Evolutionary conservation across 208 protist genomes (phyloP), one percentile per base, ranked within the genome.

Genomic region (Trypanosoma brucei): DNA sequence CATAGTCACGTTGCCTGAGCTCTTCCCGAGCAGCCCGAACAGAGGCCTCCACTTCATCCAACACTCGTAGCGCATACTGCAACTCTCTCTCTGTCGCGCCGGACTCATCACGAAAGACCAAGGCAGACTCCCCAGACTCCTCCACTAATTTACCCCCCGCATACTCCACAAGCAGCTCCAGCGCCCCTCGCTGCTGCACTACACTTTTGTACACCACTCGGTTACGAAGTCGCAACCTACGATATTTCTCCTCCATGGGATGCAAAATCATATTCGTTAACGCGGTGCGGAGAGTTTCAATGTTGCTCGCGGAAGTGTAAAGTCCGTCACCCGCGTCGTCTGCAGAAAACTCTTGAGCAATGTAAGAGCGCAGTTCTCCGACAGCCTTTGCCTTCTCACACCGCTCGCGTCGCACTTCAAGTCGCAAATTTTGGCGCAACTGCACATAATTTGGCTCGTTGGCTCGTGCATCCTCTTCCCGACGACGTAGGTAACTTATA

Each of bases 251-350:
- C 35, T 51, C 69, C 13, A 14, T 30, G 7, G 67, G 59, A 39
- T 51, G 11, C 3, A 58, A 22, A 13, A 49, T 33, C 30, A 52
- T 37, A 39, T 69, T 69, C 22, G 46, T 50, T 22, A 82, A 31
- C 30, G 75, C 44, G n/a, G 49, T 39, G 38, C 14, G 50, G 6
- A 83, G 48, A 38, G 36, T 68, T 4, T 64, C 54, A 1, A 75
- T 40, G 49, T 72, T 70, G n/a, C 33, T 49, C 2, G 31, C 11
- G 2, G 73, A 60, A 1, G 75, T 73, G 57, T 65, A 72, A 46
- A 91, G 81, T 4, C 76, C 79, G 55, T 91, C 84, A 36, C 84
- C 84, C 2, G 76, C 81, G 37, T 86, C 81, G 58, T 91, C 84
- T 2, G 63, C 42, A 9, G 68, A 79, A 66, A 84, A 87, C 35